Conservation (phyloP, 2,329 filamentous ascomycete species). For the Aaosphaeria arxii region DNA sequence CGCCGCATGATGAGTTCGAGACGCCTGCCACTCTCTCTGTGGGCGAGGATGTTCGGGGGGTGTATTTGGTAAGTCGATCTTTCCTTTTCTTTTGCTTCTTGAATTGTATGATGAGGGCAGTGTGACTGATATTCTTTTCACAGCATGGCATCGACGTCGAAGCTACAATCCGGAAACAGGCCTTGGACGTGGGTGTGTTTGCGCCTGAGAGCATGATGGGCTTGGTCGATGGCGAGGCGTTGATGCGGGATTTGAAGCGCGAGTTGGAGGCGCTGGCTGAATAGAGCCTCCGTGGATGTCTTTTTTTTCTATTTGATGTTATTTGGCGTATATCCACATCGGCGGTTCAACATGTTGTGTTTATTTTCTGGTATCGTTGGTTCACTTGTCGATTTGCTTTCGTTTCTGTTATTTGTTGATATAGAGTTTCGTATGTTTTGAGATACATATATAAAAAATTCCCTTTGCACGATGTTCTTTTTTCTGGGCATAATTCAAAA, state of each 20-base stretch:
- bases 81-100: background rate
- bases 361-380: too few relatives aligned
- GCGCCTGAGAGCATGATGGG: conserved; percentile 44
- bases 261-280: background rate
- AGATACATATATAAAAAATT: too few relatives aligned
- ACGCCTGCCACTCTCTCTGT: conserved; percentile 15
- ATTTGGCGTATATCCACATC: too few relatives aligned
- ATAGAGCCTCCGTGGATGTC: background rate
- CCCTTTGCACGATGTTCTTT: too few relatives aligned
- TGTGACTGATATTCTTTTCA: conserved; percentile 10
- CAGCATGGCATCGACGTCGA: conserved; percentile 57
- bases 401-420: too few relatives aligned
- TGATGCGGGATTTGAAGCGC: conserved; percentile 17
- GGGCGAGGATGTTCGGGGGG: conserved; percentile 17
- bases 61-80: conserved; percentile 39
- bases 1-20: conserved; percentile 6
- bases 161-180: conserved; percentile 48
- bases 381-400: too few relatives aligned
- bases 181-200: conserved; percentile 54
- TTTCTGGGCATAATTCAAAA: too few relatives aligned
- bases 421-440: too few relatives aligned
- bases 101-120: background rate
- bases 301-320: too few relatives aligned
- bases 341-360: too few relatives aligned
- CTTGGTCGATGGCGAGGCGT: conserved; percentile 32